Percentiles rank a stretch among this genome's conserved stretches.
These are phyloP conservation scores for Thelonectria olida DNA, from an alignment of 2,329 filamentous ascomycete species.

Conservation along the genomic window DNA sequence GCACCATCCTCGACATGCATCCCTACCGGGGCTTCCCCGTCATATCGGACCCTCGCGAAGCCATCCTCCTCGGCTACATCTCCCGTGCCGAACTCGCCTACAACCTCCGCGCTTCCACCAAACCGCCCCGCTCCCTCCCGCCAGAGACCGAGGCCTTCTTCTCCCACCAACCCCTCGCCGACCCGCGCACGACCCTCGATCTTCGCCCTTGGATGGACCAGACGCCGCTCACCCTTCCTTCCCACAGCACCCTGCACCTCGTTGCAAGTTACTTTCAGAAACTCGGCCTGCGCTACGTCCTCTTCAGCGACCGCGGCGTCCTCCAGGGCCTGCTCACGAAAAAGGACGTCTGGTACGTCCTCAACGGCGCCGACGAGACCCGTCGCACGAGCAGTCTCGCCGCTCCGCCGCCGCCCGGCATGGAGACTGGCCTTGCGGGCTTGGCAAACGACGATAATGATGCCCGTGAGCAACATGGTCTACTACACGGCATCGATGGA, in stretches of 20 bases:
- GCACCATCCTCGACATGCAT: constrained; percentile 75
- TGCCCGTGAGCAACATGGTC: constrained; percentile 53
- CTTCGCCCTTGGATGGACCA: constrained; percentile 98
- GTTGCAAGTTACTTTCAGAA: constrained; percentile 94
- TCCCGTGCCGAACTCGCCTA: constrained; percentile 89
- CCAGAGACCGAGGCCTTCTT: constrained; percentile 85
- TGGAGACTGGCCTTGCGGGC: constrained; percentile 47
- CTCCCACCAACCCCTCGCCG: constrained; percentile 81
- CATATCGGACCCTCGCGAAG: constrained; percentile 79
- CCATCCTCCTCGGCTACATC: constrained; percentile 90
- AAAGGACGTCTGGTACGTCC: constrained; percentile 95
- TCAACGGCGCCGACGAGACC: constrained; percentile 79
- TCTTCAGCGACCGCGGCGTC: constrained; percentile 84
- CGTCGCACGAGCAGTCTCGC: constrained; percentile 50
- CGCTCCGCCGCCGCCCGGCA: constrained; percentile 26
- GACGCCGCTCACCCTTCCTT: constrained; percentile 90
- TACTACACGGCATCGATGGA: constrained; percentile 50
- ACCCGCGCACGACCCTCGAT: constrained; percentile 82
- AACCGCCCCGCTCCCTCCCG: constrained; percentile 68
- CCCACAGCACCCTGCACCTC: constrained; percentile 80
- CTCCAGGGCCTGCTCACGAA: constrained; percentile 91
- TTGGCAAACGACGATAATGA: constrained; percentile 43
- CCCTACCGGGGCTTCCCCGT: constrained; percentile 92
- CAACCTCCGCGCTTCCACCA: constrained; percentile 68
- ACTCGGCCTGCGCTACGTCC: constrained; percentile 87